A percentile compares a stretch with the other conserved stretches of the same genome.
phyloP scores from a whole-genome alignment of 768 basidiomycete species.

The Rhodotorula kratochvilovae region DNA sequence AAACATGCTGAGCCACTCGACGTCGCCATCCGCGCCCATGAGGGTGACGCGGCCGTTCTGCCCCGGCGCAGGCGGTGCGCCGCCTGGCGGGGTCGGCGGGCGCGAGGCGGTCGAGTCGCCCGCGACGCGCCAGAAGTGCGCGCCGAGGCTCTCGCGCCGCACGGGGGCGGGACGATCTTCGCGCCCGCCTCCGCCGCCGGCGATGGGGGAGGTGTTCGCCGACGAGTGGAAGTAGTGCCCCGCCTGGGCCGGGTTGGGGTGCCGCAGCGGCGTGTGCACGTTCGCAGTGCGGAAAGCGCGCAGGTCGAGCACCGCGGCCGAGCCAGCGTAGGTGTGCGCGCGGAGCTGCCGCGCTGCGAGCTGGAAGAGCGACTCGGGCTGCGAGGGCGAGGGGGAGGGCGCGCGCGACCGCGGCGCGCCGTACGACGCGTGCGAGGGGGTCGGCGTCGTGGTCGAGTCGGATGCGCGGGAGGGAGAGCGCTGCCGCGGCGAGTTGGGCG shows the following conservation, averaged over 20 bases:
- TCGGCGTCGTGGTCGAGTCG: too few species aligned
- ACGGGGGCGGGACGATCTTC: not conserved
- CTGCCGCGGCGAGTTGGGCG: too few species aligned
- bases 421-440: too few species aligned
- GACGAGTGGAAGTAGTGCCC: not conserved
- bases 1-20: not conserved
- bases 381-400: not conserved
- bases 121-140: conserved; percentile 8
- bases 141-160: not conserved
- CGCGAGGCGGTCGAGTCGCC: not conserved
- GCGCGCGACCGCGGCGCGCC: not conserved
- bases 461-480: not conserved
- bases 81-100: too few species aligned
- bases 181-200: too few species aligned
- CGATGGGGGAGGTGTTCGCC: too few species aligned
- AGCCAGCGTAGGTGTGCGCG: conserved; percentile 2
- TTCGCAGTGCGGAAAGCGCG: conserved; percentile 1
- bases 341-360: conserved; percentile 12
- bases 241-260: not conserved
- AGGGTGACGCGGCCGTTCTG: not conserved
- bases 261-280: not conserved
- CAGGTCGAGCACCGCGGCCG: conserved; percentile 24
- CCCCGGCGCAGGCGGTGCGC: too few species aligned
- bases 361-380: conserved; percentile 1
- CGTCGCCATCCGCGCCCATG: conserved; percentile 1